phyloP scores from a whole-genome alignment of 345 rosid genomes.

The Gynandropsis gynandra region DNA sequence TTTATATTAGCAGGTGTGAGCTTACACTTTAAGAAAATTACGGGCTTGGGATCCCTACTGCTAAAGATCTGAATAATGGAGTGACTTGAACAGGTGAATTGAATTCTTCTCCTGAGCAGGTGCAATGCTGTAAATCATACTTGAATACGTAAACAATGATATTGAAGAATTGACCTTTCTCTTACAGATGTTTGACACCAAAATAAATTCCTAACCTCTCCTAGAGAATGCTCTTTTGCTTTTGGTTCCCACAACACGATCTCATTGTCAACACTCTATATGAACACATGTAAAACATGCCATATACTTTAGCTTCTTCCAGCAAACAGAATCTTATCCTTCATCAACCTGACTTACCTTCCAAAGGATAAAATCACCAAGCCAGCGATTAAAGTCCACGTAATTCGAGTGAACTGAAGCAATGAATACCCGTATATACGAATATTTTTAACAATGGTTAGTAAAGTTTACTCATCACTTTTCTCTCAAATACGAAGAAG shows the following conservation, averaged over 20 bases:
- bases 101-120: too few species aligned
- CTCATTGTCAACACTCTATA: constrained; percentile 95
- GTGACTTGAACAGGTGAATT: too few species aligned
- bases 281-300: constrained; percentile 4
- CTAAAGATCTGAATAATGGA: too few species aligned
- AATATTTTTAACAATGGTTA: constrained; percentile 7
- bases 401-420: constrained; percentile 92
- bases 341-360: constrained; percentile 44
- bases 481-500: constrained; percentile 10
- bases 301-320: constrained; percentile 3
- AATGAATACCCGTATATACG: constrained; percentile 60
- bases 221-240: constrained; percentile 93
- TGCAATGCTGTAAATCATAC: constrained; percentile 34
- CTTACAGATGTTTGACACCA: not conserved
- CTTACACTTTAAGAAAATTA: too few species aligned
- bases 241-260: constrained; percentile 91
- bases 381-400: constrained; percentile 95
- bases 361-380: constrained; percentile 84
- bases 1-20: too few species aligned
- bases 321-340: constrained; percentile 13
- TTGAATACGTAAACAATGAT: not conserved
- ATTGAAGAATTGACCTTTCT: constrained; percentile 1
- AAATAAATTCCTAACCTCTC: constrained; percentile 56
- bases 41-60: too few species aligned
- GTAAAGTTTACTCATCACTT: not conserved